Base-by-base conservation (phyloP, 164 flowering plant genomes). In the Magnolia changhungtana region DNA sequence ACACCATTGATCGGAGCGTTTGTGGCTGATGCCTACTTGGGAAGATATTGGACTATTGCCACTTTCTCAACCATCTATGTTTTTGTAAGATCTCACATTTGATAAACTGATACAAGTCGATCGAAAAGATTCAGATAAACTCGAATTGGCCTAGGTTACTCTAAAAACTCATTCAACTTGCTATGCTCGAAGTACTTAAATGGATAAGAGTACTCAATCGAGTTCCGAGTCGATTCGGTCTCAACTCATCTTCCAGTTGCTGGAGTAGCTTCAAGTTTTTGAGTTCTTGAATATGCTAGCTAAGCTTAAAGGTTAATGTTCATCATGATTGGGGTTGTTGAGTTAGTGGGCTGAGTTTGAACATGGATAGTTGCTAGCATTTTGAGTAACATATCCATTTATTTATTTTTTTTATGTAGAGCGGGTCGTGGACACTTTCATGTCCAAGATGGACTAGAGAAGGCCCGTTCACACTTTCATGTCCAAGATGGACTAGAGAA, bases 1-100 rank as follows among this genome's bases (percentile, higher is more conserved):
- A 78, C 83, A 16, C 87, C 86, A 27, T 71, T 85, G 76, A 63
- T 85, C 66, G 87, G 87, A 69, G 87, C 87, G 49, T 83, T 81
- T 73, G 59, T 85, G n/a, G 87, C 85, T 2, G 87, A 85, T 75
- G 75, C 87, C 67, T 82, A 85, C 80, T 61, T 72, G 58, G 87
- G 87, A 69, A 74, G 87, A 85, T 85, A 79, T 66, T 76, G 84
- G 81, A 80, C 81, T 0, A 85, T 85, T 50, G 81, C 83, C 13
- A n/a, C 50, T 69, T 83, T 85, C 82, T 81, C 84, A 16, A 74
- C 75, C 80, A 69, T 85, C 72, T 85, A 85, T 74, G 79, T 80
- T 55, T 13, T 72, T 67, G 87, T 85, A 79, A 85, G 81, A 37
- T 37, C 45, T 37, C 45, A 37, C 45, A 3, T 37, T 37, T 37